Conservation (phyloP, 139 green algal genomes). For the Gonium pectorale region DNA sequence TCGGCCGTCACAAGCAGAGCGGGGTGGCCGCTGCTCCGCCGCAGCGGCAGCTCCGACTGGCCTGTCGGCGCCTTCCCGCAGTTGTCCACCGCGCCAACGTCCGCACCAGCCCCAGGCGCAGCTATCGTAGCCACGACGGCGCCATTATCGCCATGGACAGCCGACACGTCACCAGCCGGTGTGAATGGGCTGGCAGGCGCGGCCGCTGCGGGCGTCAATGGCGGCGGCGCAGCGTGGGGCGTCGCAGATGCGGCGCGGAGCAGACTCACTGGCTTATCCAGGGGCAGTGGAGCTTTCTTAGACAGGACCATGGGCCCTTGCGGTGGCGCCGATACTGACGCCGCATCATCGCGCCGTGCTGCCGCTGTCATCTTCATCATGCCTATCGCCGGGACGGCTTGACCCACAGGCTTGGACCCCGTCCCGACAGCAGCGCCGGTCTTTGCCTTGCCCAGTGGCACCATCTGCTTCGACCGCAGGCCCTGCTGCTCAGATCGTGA, state of each 20-base stretch:
- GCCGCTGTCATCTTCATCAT: conserved; percentile 1
- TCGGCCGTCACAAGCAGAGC: conserved; percentile 47
- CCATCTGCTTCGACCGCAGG: conserved; percentile 57
- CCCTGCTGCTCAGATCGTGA: conserved; percentile 58
- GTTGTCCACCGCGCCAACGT: too few relatives aligned
- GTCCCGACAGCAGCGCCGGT: background rate
- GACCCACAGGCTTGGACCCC: conserved; percentile 6
- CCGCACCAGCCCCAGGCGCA: too few relatives aligned
- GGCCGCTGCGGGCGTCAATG: background rate
- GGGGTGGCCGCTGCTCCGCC: too few relatives aligned
- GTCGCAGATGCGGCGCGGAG: background rate
- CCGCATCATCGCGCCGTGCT: background rate
- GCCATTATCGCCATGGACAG: too few relatives aligned
- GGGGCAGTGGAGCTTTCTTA: background rate
- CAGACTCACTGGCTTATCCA: background rate
- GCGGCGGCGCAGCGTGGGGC: background rate
- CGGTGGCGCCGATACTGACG: background rate
- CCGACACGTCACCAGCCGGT: too few relatives aligned
- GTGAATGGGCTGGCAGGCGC: background rate
- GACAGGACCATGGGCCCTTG: conserved; percentile 8
- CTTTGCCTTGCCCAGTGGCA: conserved; percentile 46
- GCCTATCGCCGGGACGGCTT: background rate
- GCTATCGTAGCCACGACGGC: too few relatives aligned
- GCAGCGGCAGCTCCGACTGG: too few relatives aligned
- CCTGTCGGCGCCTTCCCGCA: too few relatives aligned